phyloP scores from a whole-genome alignment of 75 land plant genomes.

The Cryptomeria japonica region DNA sequence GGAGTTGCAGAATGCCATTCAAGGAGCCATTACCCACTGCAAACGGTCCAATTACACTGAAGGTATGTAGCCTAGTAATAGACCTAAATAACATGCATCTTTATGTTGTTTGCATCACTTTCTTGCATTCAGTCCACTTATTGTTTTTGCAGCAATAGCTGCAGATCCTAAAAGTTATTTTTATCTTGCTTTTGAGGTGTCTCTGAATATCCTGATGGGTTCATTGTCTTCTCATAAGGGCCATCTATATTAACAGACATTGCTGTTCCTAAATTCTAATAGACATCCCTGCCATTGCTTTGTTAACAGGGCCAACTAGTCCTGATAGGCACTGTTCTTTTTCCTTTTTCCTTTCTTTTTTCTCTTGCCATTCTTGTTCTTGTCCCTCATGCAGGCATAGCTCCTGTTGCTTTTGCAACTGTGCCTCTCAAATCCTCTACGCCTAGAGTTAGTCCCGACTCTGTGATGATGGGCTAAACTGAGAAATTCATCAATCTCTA shows the following conservation, averaged over 20 bases:
- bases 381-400: background rate
- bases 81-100: background rate
- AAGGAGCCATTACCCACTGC: constrained; percentile 41
- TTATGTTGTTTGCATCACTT: background rate
- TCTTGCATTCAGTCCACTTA: background rate
- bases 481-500: too few species aligned
- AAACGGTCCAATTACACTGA: constrained; percentile 25
- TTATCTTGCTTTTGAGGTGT: too few species aligned
- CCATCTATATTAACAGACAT: background rate
- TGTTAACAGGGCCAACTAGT: background rate
- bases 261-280: background rate
- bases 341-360: background rate
- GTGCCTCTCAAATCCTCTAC: background rate
- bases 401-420: constrained; percentile 2
- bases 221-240: background rate
- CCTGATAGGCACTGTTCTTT: background rate
- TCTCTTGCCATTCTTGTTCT: background rate
- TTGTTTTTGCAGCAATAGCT: background rate
- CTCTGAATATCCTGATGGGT: too few species aligned
- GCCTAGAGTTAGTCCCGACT: background rate
- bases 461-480: background rate
- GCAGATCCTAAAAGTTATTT: background rate
- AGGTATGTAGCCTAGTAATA: background rate
- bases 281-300: background rate
- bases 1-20: constrained; percentile 36